Percentiles rank a stretch among this genome's conserved stretches.
These are phyloP conservation scores for Coccomyxa sp. DNA, from an alignment of 139 green algal species.

Conservation along the genomic window DNA sequence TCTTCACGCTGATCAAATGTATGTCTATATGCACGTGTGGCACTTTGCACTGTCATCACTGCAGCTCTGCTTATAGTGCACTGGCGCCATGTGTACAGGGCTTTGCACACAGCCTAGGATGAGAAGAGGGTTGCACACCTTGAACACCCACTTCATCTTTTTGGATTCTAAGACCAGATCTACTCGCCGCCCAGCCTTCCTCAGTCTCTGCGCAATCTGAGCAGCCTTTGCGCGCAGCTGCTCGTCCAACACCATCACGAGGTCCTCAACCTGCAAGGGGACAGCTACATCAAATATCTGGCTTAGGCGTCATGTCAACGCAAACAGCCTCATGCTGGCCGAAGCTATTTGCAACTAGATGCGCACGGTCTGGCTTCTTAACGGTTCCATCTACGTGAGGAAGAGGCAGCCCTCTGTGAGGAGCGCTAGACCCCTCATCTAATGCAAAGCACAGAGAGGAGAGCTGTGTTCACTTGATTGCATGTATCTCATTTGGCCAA, in stretches of 20 bases:
- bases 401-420: not conserved
- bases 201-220: conserved; percentile 61
- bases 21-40: not conserved
- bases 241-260: conserved; percentile 78
- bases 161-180: conserved; percentile 92
- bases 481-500: not conserved
- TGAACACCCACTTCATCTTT: conserved; percentile 91
- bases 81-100: not conserved
- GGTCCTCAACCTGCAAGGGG: conserved; percentile 65
- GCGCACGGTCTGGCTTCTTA: not conserved
- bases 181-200: conserved; percentile 65
- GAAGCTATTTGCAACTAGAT: not conserved
- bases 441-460: not conserved
- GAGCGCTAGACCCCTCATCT: not conserved
- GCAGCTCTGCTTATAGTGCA: not conserved
- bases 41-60: too few species aligned
- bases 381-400: not conserved
- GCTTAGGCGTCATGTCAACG: too few species aligned
- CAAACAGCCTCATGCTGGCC: too few species aligned
- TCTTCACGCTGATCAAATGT: not conserved
- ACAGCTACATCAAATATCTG: too few species aligned
- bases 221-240: conserved; percentile 48
- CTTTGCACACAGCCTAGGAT: not conserved
- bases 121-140: conserved; percentile 27
- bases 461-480: too few species aligned